Percentiles rank a stretch among this genome's conserved stretches.
Conservation (phyloP, 2,329 filamentous ascomycete species). For the Pestalotiopsis sp. region DNA sequence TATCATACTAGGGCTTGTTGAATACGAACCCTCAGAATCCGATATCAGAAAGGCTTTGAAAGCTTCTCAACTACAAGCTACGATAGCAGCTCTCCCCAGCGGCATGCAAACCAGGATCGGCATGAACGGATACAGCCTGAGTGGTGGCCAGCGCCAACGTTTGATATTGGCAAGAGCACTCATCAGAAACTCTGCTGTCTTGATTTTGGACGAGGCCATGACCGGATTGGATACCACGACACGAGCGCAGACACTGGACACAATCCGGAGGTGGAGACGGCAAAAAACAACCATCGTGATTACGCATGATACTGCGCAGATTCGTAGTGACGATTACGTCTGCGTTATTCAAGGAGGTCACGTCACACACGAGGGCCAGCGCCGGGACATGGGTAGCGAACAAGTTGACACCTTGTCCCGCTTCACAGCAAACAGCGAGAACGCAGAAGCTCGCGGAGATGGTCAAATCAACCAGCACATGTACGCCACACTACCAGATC, state of each 20-base stretch:
- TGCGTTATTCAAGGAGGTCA: constrained; percentile 75
- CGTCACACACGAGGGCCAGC: constrained; percentile 71
- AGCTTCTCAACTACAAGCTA: constrained; percentile 69
- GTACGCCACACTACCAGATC: not conserved
- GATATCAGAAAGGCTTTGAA: constrained; percentile 66
- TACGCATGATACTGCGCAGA: constrained; percentile 84
- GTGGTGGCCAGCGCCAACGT: constrained; percentile 83
- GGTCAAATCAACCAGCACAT: not conserved
- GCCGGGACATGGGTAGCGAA: constrained; percentile 40
- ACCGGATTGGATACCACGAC: constrained; percentile 81
- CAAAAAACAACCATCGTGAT: constrained; percentile 91
- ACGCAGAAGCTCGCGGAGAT: not conserved
- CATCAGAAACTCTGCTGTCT: constrained; percentile 74
- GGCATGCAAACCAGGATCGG: constrained; percentile 76
- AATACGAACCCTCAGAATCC: constrained; percentile 48
- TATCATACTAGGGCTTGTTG: constrained; percentile 68
- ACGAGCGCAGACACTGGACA: constrained; percentile 69
- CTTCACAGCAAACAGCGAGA: not conserved
- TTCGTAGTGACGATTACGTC: constrained; percentile 72
- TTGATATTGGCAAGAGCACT: constrained; percentile 79
- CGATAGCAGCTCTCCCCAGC: constrained; percentile 66
- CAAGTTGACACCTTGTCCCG: not conserved
- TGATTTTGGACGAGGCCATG: constrained; percentile 88
- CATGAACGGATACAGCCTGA: constrained; percentile 69
- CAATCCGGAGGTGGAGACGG: constrained; percentile 75